Evolutionary conservation across 1,284 basidiomycete genomes (phyloP).

Genomic region (Cutaneotrichosporon sp.): DNA sequence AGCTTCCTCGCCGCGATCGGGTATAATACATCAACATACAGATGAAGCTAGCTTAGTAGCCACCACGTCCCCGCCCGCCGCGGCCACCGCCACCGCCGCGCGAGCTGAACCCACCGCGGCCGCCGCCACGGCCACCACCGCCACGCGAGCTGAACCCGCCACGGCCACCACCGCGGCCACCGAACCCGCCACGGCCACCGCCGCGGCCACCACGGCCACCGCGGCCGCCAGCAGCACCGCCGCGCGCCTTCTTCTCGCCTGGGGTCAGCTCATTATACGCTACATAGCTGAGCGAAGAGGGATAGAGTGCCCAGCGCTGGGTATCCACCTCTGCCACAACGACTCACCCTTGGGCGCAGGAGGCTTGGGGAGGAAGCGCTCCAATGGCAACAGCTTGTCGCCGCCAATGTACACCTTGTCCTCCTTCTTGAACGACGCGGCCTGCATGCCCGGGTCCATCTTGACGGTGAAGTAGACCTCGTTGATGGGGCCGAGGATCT

Average conservation of each 20-base stretch:
- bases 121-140: too few relatives aligned
- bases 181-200: slow-evolving; percentile 19
- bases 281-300: too few relatives aligned
- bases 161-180: slow-evolving; percentile 19
- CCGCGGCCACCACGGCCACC: slow-evolving; percentile 12
- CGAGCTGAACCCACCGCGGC: too few relatives aligned
- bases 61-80: slow-evolving; percentile 17
- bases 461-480: slow-evolving; percentile 98
- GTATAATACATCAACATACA: slow-evolving; percentile 24
- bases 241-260: slow-evolving; percentile 22
- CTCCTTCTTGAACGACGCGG: slow-evolving; percentile 91
- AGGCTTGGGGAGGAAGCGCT: slow-evolving; percentile 96
- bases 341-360: slow-evolving; percentile 64
- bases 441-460: slow-evolving; percentile 95
- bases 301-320: too few relatives aligned
- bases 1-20: not conserved
- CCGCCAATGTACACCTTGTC: slow-evolving; percentile 94
- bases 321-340: too few relatives aligned
- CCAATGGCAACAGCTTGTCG: slow-evolving; percentile 95
- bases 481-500: slow-evolving; percentile 86
- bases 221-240: slow-evolving; percentile 11
- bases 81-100: slow-evolving; percentile 22
- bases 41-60: slow-evolving; percentile 16
- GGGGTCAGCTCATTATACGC: not conserved
- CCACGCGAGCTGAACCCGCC: too few relatives aligned